A percentile compares a stretch with the other conserved stretches of the same genome.
Conservation (phyloP, 805 yeast genomes). For the Candida sithepensis region DNA sequence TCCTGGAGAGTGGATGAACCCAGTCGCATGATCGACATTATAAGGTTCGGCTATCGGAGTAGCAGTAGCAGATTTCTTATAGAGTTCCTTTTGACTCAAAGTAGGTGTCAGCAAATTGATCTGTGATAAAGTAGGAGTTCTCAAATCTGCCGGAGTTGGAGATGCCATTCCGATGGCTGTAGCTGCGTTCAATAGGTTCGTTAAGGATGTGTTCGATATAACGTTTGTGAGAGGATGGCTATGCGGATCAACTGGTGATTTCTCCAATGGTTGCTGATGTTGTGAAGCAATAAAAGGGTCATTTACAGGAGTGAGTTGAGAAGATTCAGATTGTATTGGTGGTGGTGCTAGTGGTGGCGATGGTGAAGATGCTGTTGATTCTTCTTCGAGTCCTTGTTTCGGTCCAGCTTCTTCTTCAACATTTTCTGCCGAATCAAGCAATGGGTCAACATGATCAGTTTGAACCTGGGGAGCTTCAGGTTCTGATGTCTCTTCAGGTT, state of each 20-base stretch:
- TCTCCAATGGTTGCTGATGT: not conserved
- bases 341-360: not conserved
- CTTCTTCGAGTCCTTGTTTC: too few relatives aligned
- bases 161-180: not conserved
- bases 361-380: not conserved
- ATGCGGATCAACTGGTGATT: not conserved
- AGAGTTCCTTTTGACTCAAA: not conserved
- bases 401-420: too few relatives aligned
- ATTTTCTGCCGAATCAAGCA: not conserved
- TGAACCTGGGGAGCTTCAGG: not conserved
- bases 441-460: not conserved
- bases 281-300: not conserved
- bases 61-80: not conserved
- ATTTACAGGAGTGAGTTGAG: too few relatives aligned
- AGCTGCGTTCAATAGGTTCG: constrained; percentile 1
- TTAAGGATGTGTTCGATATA: not conserved
- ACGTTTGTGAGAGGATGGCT: not conserved
- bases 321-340: too few relatives aligned
- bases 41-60: not conserved
- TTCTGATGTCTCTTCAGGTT: not conserved
- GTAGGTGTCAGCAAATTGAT: not conserved
- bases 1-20: constrained; percentile 10
- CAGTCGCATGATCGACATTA: constrained; percentile 11
- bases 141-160: not conserved
- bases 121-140: constrained; percentile 1